These are phyloP conservation scores for Lipomyces orientalis DNA, from an alignment of 805 yeast species.

Conservation along the genomic window DNA sequence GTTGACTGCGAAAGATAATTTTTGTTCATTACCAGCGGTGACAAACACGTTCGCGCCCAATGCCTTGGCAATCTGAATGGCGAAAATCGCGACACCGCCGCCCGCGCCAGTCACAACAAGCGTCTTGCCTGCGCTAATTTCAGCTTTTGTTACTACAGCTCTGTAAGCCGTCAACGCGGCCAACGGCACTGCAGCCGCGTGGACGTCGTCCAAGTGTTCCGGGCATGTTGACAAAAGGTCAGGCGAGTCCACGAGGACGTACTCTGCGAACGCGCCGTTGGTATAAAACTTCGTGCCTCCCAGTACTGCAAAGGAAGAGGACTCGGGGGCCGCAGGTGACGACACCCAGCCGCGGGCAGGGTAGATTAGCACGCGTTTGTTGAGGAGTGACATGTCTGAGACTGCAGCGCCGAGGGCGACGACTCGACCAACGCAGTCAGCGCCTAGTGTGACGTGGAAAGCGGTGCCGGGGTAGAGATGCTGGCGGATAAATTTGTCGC, in stretches of 20 bases:
- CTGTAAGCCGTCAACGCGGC: slow-evolving; percentile 40
- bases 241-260: slow-evolving; percentile 22
- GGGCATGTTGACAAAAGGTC: slow-evolving; percentile 27
- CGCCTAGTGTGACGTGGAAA: slow-evolving; percentile 31
- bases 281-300: slow-evolving; percentile 36
- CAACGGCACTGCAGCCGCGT: slow-evolving; percentile 39
- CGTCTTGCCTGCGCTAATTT: slow-evolving; percentile 19
- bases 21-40: slow-evolving; percentile 34
- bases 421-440: slow-evolving; percentile 37
- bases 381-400: neutral
- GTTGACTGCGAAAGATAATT: slow-evolving; percentile 28
- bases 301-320: slow-evolving; percentile 26
- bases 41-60: slow-evolving; percentile 42
- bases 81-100: slow-evolving; percentile 64
- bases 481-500: slow-evolving; percentile 36
- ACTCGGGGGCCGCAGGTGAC: slow-evolving; percentile 27
- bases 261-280: slow-evolving; percentile 33
- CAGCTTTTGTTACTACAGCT: slow-evolving; percentile 31
- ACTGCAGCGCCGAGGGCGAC: slow-evolving; percentile 22
- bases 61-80: slow-evolving; percentile 45
- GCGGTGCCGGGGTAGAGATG: slow-evolving; percentile 36
- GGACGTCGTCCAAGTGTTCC: slow-evolving; percentile 24
- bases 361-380: slow-evolving; percentile 29
- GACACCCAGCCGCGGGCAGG: slow-evolving; percentile 34
- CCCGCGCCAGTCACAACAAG: slow-evolving; percentile 55